A percentile compares a stretch with the other conserved stretches of the same genome.
Conservation (phyloP, 176 grass and related monocot species). For the Rhynchospora tenuis region DNA sequence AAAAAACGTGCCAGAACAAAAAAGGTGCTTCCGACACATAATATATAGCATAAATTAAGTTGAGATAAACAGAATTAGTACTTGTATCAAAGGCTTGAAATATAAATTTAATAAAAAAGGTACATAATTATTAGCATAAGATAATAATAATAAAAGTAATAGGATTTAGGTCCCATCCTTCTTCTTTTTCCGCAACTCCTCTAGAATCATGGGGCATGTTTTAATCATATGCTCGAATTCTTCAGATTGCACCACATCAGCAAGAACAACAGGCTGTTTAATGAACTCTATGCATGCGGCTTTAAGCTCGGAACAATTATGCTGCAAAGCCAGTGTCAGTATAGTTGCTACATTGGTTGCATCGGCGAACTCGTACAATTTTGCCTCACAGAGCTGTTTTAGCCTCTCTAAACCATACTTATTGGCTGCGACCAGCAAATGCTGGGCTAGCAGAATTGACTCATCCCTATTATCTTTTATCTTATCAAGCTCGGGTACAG, state of each 20-base stretch:
- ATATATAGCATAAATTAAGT: too few species aligned
- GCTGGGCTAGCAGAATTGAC: neutral
- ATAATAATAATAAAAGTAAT: too few species aligned
- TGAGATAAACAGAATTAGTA: too few species aligned
- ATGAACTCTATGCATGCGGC: neutral
- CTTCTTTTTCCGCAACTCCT: too few species aligned
- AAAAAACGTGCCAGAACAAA: too few species aligned
- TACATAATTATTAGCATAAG: too few species aligned
- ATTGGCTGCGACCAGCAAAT: neutral
- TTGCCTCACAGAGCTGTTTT: neutral
- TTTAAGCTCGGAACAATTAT: neutral
- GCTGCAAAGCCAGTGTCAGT: neutral
- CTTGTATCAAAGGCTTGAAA: too few species aligned
- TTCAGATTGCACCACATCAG: neutral
- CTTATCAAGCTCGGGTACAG: neutral
- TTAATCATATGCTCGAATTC: too few species aligned
- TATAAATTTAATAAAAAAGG: too few species aligned
- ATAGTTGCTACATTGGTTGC: neutral
- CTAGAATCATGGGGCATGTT: too few species aligned
- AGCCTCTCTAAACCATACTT: neutral
- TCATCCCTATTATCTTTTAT: neutral
- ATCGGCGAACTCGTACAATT: neutral
- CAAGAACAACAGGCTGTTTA: neutral
- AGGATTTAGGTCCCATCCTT: too few species aligned
- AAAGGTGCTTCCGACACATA: too few species aligned